Evolutionary conservation across 2,329 filamentous ascomycete species (phyloP).

Genomic region (Hirsutella rhossiliensis): DNA sequence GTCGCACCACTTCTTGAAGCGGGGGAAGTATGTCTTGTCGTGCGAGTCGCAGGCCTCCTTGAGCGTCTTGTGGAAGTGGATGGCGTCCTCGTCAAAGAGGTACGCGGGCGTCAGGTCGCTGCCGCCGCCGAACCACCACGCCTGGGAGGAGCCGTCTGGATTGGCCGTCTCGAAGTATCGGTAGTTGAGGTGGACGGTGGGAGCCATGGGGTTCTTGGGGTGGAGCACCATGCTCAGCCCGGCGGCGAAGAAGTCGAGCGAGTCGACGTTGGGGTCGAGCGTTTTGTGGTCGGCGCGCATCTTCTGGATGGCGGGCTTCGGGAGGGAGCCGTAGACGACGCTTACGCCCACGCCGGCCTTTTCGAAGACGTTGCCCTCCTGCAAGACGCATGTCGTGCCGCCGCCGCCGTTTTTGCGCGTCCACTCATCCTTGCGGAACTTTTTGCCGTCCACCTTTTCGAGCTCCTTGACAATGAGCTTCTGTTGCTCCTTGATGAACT

Average conservation of each 20-base stretch:
- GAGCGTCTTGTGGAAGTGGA: slow-evolving; percentile 90
- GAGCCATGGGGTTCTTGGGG: slow-evolving; percentile 90
- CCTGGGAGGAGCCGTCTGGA: slow-evolving; percentile 65
- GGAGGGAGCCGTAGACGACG: slow-evolving; percentile 85
- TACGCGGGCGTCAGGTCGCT: slow-evolving; percentile 89
- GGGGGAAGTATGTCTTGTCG: slow-evolving; percentile 80
- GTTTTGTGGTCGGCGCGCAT: slow-evolving; percentile 96
- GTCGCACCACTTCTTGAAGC: slow-evolving; percentile 98
- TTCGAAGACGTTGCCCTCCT: slow-evolving; percentile 94
- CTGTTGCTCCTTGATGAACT: slow-evolving; percentile 89
- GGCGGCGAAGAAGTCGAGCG: slow-evolving; percentile 87
- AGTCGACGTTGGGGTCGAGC: slow-evolving; percentile 65
- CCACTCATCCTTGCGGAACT: slow-evolving; percentile 81
- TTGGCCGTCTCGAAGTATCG: slow-evolving; percentile 96
- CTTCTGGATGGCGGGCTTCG: slow-evolving; percentile 74
- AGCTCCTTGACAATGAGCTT: slow-evolving; percentile 75
- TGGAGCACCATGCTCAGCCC: slow-evolving; percentile 89
- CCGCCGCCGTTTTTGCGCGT: slow-evolving; percentile 78
- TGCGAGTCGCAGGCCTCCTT: slow-evolving; percentile 91
- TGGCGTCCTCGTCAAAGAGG: slow-evolving; percentile 91
- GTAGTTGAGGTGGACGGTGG: slow-evolving; percentile 96
- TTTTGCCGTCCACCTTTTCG: slow-evolving; percentile 69
- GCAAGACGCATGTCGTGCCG: slow-evolving; percentile 86
- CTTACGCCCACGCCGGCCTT: slow-evolving; percentile 95
- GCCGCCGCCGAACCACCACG: slow-evolving; percentile 98